Conservation (phyloP, 139 green algal genomes). For the Coccomyxa sp. region DNA sequence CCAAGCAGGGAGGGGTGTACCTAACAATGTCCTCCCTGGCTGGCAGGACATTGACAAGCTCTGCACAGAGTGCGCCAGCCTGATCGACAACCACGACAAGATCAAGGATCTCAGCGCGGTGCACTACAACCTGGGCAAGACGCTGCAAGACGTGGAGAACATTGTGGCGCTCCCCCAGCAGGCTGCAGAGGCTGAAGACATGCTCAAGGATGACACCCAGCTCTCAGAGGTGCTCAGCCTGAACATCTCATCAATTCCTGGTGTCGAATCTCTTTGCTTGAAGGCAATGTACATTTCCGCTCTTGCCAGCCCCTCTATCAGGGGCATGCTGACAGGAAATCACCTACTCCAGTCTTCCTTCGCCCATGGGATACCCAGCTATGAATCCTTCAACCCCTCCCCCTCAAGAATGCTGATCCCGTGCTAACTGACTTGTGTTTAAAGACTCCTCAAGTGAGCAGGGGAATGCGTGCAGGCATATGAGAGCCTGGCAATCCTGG, state of each 20-base stretch:
- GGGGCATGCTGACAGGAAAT: no score
- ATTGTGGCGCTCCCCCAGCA: constrained; percentile 35
- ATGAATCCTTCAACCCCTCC: no score
- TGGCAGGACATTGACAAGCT: constrained; percentile 45
- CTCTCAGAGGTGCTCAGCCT: constrained; percentile 31
- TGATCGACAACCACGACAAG: constrained; percentile 76
- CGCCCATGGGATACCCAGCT: no score
- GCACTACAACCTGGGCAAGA: constrained; percentile 68
- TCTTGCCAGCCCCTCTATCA: no score
- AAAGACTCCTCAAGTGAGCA: no score
- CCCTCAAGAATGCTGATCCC: no score
- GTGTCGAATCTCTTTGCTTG: not conserved
- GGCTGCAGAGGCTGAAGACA: constrained; percentile 41
- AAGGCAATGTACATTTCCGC: no score
- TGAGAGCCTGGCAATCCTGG: constrained; percentile 49
- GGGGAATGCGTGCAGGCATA: constrained; percentile 44
- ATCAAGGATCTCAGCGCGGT: constrained; percentile 64
- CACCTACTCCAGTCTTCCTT: no score
- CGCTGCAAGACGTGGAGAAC: constrained; percentile 48
- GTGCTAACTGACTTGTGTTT: no score
- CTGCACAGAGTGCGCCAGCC: constrained; percentile 62
- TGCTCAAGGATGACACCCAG: constrained; percentile 43
- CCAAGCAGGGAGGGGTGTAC: no score
- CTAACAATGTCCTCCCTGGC: not conserved
- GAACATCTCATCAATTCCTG: not conserved